Conservation (phyloP, 2,329 filamentous ascomycete species). For the Aspergillus sp. region DNA sequence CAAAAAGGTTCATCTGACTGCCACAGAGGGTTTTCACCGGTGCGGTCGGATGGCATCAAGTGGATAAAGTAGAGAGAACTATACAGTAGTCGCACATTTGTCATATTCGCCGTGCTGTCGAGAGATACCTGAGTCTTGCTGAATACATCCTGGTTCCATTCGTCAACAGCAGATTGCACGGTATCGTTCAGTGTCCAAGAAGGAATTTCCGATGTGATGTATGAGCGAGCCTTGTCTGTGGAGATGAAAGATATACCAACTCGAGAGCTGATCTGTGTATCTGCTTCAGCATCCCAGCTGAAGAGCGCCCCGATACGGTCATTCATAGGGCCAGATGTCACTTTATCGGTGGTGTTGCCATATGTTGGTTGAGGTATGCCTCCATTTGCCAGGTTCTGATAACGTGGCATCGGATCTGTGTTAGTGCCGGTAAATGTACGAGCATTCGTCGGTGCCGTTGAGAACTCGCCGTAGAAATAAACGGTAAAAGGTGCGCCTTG, state of each 20-base stretch:
- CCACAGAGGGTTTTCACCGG: constrained; percentile 71
- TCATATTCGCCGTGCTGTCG: constrained; percentile 33
- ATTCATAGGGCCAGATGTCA: constrained; percentile 56
- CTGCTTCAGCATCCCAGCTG: constrained; percentile 57
- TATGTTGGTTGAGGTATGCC: constrained; percentile 58
- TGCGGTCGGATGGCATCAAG: constrained; percentile 68
- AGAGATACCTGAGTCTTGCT: constrained; percentile 46
- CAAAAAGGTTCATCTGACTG: constrained; percentile 66
- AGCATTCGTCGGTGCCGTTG: constrained; percentile 35
- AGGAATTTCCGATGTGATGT: constrained; percentile 66
- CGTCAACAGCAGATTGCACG: constrained; percentile 53
- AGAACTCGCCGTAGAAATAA: constrained; percentile 50
- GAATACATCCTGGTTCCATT: constrained; percentile 61
- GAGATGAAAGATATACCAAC: constrained; percentile 71
- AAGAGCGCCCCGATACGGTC: constrained; percentile 63
- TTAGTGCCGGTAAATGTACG: constrained; percentile 42
- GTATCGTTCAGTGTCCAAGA: constrained; percentile 61
- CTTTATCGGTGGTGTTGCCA: constrained; percentile 53
- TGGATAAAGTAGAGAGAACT: constrained; percentile 63
- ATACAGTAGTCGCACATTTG: constrained; percentile 33
- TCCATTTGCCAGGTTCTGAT: constrained; percentile 59
- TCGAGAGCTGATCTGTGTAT: constrained; percentile 58
- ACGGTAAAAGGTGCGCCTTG: constrained; percentile 43
- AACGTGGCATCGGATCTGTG: constrained; percentile 38
- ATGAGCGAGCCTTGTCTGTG: constrained; percentile 62